phyloP scores from a whole-genome alignment of 2,329 filamentous ascomycete species.

The Stenocarpella maydis region DNA sequence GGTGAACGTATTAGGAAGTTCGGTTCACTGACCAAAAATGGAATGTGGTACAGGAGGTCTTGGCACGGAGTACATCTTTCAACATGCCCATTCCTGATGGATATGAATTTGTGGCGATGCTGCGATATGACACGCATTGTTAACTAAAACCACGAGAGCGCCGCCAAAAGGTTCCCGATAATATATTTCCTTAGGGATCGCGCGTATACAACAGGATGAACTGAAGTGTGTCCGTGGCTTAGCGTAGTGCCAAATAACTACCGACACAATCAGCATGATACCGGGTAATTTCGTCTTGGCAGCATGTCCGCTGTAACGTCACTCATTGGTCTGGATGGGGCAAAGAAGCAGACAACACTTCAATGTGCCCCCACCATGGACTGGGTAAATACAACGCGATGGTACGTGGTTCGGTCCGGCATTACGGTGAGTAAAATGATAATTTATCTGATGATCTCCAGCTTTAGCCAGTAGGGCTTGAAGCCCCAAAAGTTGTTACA shows the following conservation, averaged over 20 bases:
- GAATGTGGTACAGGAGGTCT: not conserved
- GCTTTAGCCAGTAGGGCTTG: too few relatives aligned
- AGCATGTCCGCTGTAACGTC: too few relatives aligned
- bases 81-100: not conserved
- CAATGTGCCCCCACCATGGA: too few relatives aligned
- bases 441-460: too few relatives aligned
- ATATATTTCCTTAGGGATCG: not conserved
- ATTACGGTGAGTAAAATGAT: too few relatives aligned
- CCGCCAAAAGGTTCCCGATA: not conserved
- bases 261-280: not conserved
- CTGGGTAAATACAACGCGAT: too few relatives aligned
- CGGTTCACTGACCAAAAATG: too few relatives aligned
- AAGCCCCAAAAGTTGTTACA: too few relatives aligned
- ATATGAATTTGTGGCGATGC: not conserved
- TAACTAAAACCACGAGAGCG: not conserved
- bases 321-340: too few relatives aligned
- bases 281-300: conserved; percentile 13
- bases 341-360: too few relatives aligned
- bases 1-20: not conserved
- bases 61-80: not conserved
- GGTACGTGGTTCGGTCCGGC: too few relatives aligned
- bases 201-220: not conserved
- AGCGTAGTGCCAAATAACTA: not conserved
- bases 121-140: not conserved
- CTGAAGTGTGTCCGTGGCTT: too few relatives aligned